These are phyloP conservation scores for Rhizopogon rudus DNA, from an alignment of 768 basidiomycete genomes.

Conservation along the genomic window DNA sequence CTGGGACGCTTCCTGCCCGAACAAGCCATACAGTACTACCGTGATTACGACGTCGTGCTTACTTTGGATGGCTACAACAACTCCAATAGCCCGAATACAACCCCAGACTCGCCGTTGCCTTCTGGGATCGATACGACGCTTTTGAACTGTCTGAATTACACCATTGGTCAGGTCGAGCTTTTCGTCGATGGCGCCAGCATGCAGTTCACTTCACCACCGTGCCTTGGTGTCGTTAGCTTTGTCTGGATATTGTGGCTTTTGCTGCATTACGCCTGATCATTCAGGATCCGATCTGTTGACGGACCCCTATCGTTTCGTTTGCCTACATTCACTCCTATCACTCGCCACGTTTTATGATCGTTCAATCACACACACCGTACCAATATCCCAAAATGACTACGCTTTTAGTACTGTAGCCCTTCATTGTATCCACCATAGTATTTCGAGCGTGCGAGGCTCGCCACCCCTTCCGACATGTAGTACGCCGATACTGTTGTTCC, in stretches of 20 bases:
- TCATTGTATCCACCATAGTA: too few relatives aligned
- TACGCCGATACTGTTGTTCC: too few relatives aligned
- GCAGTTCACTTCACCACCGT: constrained; percentile 6
- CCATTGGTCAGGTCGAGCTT: constrained; percentile 45
- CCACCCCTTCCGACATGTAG: too few relatives aligned
- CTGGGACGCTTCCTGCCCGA: constrained; percentile 34
- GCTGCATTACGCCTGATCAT: neutral
- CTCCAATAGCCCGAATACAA: constrained; percentile 35
- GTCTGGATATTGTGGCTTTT: constrained; percentile 14
- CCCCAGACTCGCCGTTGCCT: constrained; percentile 46
- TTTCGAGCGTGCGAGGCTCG: too few relatives aligned
- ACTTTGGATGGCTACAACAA: constrained; percentile 67
- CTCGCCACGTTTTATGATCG: too few relatives aligned
- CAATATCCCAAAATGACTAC: too few relatives aligned
- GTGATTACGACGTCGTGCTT: constrained; percentile 57
- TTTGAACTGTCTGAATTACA: constrained; percentile 55
- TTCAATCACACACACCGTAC: too few relatives aligned
- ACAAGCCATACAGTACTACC: constrained; percentile 62
- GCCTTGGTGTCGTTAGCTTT: constrained; percentile 6
- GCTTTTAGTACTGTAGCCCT: too few relatives aligned
- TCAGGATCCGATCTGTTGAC: neutral
- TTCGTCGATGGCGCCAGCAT: constrained; percentile 38
- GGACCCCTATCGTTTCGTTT: too few relatives aligned
- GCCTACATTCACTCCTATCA: too few relatives aligned
- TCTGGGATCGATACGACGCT: constrained; percentile 42